Conservation (phyloP, 768 basidiomycete genomes). For the Calvatia gigantea region DNA sequence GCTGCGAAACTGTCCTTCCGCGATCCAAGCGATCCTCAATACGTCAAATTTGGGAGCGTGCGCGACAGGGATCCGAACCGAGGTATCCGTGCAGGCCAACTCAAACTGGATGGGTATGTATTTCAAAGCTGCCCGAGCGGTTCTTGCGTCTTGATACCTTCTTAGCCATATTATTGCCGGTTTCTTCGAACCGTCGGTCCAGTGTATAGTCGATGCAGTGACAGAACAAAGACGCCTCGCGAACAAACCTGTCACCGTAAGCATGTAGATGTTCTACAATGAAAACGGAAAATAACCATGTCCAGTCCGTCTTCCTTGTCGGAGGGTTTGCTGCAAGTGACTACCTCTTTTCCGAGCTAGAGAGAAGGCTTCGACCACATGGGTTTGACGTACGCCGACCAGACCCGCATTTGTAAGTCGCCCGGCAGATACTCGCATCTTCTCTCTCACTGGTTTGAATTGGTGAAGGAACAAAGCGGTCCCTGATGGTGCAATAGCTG, state of each 20-base stretch:
- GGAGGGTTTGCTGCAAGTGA: conserved; percentile 23
- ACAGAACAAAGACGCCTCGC: conserved; percentile 13
- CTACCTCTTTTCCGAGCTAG: conserved; percentile 18
- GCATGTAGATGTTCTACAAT: background rate
- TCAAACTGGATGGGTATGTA: conserved; percentile 19
- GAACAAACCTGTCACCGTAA: conserved; percentile 15
- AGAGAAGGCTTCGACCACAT: conserved; percentile 8
- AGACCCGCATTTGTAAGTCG: conserved; percentile 16
- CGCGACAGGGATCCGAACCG: conserved; percentile 17
- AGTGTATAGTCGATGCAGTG: conserved; percentile 17
- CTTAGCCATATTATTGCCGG: conserved; percentile 15
- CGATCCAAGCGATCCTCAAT: conserved; percentile 18
- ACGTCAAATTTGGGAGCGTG: conserved; percentile 19
- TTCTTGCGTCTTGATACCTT: no score
- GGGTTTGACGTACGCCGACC: conserved; percentile 14
- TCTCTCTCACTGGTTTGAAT: background rate
- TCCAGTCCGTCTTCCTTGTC: conserved; percentile 21
- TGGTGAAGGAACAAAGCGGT: conserved; percentile 29
- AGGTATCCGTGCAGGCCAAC: conserved; percentile 19
- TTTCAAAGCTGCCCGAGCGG: background rate
- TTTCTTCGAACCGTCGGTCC: conserved; percentile 21
- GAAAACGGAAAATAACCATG: background rate
- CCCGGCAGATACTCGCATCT: no score
- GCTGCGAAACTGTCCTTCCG: conserved; percentile 20
- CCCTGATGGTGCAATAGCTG: conserved; percentile 27